Evolutionary conservation across 352 stramenopile genomes (phyloP).

Genomic region (Pythium brachiatum): DNA sequence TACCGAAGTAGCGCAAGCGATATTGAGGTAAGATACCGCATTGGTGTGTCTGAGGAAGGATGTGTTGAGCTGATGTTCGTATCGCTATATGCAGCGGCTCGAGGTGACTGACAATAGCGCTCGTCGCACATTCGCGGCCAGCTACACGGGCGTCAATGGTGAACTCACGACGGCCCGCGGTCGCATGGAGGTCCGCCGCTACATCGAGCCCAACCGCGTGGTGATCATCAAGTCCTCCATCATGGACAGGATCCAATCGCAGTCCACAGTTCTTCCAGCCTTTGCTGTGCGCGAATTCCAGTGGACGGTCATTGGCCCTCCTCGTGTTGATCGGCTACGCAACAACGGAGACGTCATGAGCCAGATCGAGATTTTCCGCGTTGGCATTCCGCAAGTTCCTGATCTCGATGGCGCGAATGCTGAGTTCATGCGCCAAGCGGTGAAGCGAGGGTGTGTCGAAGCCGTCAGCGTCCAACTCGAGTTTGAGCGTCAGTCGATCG

Average conservation of each 20-base stretch:
- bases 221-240: conserved; percentile 19
- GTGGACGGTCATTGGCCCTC: conserved; percentile 14
- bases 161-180: not conserved
- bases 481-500: conserved; percentile 15
- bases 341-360: conserved; percentile 2
- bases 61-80: too few relatives aligned
- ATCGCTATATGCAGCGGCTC: not conserved
- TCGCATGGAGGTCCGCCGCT: conserved; percentile 10
- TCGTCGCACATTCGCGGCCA: conserved; percentile 3
- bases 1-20: not conserved
- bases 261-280: not conserved
- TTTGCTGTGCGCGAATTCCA: conserved; percentile 15
- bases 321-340: not conserved
- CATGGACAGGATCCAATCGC: conserved; percentile 7
- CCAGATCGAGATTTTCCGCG: conserved; percentile 15
- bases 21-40: too few relatives aligned
- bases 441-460: conserved; percentile 11
- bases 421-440: not conserved
- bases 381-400: conserved; percentile 1
- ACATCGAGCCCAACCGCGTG: conserved; percentile 9
- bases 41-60: too few relatives aligned
- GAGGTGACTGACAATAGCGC: conserved; percentile 5
- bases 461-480: conserved; percentile 12
- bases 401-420: not conserved
- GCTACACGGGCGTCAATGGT: not conserved